Conservation (phyloP, 2,329 filamentous ascomycete genomes). For the Rosellinia necatrix region DNA sequence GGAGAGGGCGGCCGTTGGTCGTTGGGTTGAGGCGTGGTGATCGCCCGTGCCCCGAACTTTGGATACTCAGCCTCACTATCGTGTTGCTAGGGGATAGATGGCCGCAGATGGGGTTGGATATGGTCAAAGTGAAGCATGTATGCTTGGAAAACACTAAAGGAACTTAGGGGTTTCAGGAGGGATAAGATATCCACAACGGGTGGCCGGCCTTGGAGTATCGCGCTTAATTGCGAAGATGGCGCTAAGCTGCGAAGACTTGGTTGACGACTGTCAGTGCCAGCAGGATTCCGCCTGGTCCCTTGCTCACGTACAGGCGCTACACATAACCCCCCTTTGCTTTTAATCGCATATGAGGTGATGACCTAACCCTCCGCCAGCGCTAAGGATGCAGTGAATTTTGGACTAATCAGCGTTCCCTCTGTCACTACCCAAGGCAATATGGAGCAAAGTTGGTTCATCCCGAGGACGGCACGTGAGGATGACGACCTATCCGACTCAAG, state of each 20-base stretch:
- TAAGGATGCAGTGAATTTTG: no score
- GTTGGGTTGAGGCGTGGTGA: constrained; percentile 2
- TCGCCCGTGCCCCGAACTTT: neutral
- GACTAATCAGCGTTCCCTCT: neutral
- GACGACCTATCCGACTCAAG: neutral
- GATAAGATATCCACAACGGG: neutral
- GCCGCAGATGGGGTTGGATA: neutral
- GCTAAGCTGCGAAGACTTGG: neutral
- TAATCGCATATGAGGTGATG: no score
- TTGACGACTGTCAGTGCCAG: neutral
- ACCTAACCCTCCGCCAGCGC: no score
- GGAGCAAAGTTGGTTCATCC: no score
- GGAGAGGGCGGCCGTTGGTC: neutral
- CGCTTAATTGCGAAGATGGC: neutral
- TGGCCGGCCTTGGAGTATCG: neutral
- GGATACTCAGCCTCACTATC: constrained; percentile 6
- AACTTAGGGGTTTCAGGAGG: neutral
- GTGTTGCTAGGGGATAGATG: neutral
- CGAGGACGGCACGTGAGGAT: no score
- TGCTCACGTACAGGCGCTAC: neutral
- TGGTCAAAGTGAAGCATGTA: neutral
- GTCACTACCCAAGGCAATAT: neutral
- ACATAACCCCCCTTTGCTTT: neutral
- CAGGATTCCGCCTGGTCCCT: constrained; percentile 3
- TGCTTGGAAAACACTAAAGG: neutral